Evolutionary conservation across 2,329 filamentous ascomycete species (phyloP).

Genomic region (Pseudogymnoascus sp.): DNA sequence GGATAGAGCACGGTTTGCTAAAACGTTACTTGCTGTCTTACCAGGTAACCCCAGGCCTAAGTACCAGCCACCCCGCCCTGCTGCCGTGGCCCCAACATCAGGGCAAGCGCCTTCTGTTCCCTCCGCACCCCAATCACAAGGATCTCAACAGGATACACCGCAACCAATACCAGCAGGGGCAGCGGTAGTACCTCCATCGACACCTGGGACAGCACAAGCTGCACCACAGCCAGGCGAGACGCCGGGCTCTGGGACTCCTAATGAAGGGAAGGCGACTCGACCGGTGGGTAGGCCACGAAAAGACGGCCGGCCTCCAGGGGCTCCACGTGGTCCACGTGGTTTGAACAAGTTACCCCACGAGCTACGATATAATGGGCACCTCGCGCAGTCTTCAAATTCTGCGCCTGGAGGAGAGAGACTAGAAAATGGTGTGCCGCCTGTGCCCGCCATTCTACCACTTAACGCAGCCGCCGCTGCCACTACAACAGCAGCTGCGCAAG

Average conservation of each 20-base stretch:
- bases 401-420: not conserved
- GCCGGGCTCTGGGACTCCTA: not conserved
- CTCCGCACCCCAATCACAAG: not conserved
- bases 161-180: not conserved
- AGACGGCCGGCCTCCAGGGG: not conserved
- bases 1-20: constrained; percentile 12
- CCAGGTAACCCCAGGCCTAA: not conserved
- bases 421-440: not conserved
- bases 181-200: not conserved
- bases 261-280: not conserved
- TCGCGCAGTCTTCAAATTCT: not conserved
- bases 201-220: not conserved
- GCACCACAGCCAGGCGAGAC: not conserved
- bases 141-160: not conserved
- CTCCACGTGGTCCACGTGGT: not conserved
- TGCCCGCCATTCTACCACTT: not conserved
- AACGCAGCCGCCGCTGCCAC: not conserved
- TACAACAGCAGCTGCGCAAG: not conserved
- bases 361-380: not conserved
- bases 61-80: not conserved
- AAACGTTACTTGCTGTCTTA: constrained; percentile 9
- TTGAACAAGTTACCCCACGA: not conserved
- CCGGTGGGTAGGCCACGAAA: not conserved
- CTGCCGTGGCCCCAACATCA: not conserved
- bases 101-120: not conserved